Conservation (phyloP, 371 early-diverging fungal species). For the Mucor racemosus region DNA sequence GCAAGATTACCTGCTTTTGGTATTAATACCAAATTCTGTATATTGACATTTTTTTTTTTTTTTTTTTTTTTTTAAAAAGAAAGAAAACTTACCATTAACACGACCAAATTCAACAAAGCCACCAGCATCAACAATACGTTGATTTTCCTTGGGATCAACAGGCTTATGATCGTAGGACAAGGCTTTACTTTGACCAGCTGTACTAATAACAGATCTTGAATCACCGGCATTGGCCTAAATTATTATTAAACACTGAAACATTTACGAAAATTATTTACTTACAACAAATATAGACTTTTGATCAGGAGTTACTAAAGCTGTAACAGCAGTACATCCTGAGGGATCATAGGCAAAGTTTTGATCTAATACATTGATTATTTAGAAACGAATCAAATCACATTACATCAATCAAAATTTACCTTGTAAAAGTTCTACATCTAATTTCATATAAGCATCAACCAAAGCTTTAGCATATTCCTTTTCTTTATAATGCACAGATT, state of each 20-base stretch:
- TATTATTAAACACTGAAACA: not conserved
- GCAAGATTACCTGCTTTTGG: constrained; percentile 79
- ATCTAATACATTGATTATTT: constrained; percentile 46
- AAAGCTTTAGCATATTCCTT: constrained; percentile 79
- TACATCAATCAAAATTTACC: constrained; percentile 48
- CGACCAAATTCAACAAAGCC: constrained; percentile 97
- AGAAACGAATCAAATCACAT: not conserved
- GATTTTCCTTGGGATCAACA: constrained; percentile 74
- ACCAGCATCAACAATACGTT: constrained; percentile 88
- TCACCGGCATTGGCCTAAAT: constrained; percentile 92
- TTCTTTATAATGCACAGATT: constrained; percentile 64
- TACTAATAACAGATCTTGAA: constrained; percentile 86
- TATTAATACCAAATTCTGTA: not conserved
- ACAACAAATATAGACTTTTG: constrained; percentile 42
- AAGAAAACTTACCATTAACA: constrained; percentile 85
- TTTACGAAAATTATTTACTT: not conserved
- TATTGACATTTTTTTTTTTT: not conserved
- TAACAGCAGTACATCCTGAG: constrained; percentile 96
- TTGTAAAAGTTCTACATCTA: constrained; percentile 79
- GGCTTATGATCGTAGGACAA: constrained; percentile 96
- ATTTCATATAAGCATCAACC: constrained; percentile 79
- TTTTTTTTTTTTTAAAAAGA: too few species aligned
- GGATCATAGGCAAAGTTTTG: constrained; percentile 74
- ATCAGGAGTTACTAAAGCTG: constrained; percentile 46
- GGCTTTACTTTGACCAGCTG: constrained; percentile 73